Evolutionary conservation across 2,329 filamentous ascomycete genomes (phyloP).

Genomic region (Teratosphaeriaceae sp.): DNA sequence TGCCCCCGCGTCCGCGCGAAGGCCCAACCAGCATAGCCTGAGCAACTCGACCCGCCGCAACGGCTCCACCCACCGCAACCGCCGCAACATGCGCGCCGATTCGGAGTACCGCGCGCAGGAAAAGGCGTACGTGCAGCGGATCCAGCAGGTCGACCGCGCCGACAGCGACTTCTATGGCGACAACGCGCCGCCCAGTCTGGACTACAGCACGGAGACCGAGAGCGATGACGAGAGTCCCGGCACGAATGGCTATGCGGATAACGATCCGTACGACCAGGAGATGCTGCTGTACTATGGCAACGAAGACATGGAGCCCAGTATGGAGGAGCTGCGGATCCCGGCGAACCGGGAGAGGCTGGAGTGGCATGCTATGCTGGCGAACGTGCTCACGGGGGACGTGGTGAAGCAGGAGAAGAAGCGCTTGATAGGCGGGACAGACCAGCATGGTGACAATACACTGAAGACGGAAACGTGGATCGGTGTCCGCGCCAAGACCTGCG

Average conservation of each 20-base stretch:
- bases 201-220: slow-evolving; percentile 68
- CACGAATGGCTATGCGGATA: slow-evolving; percentile 74
- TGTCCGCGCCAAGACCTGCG: slow-evolving; percentile 74
- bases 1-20: slow-evolving; percentile 40
- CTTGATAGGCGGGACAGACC: slow-evolving; percentile 71
- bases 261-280: slow-evolving; percentile 82
- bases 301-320: slow-evolving; percentile 78
- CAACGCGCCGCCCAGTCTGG: slow-evolving; percentile 60
- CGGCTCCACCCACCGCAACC: slow-evolving; percentile 48
- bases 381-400: slow-evolving; percentile 91
- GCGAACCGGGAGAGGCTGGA: slow-evolving; percentile 85
- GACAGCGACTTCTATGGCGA: slow-evolving; percentile 66
- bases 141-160: slow-evolving; percentile 65
- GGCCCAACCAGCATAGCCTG: slow-evolving; percentile 42
- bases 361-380: slow-evolving; percentile 97
- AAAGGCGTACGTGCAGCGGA: slow-evolving; percentile 86
- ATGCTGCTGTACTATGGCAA: slow-evolving; percentile 89
- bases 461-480: slow-evolving; percentile 80
- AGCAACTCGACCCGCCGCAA: slow-evolving; percentile 47
- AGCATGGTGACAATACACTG: slow-evolving; percentile 63
- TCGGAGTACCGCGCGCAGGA: slow-evolving; percentile 78
- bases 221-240: slow-evolving; percentile 86
- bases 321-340: slow-evolving; percentile 84
- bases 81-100: slow-evolving; percentile 49
- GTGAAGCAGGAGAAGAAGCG: slow-evolving; percentile 98